phyloP scores from a whole-genome alignment of 2,329 filamentous ascomycete species.

The Pseudogymnoascus sp. region DNA sequence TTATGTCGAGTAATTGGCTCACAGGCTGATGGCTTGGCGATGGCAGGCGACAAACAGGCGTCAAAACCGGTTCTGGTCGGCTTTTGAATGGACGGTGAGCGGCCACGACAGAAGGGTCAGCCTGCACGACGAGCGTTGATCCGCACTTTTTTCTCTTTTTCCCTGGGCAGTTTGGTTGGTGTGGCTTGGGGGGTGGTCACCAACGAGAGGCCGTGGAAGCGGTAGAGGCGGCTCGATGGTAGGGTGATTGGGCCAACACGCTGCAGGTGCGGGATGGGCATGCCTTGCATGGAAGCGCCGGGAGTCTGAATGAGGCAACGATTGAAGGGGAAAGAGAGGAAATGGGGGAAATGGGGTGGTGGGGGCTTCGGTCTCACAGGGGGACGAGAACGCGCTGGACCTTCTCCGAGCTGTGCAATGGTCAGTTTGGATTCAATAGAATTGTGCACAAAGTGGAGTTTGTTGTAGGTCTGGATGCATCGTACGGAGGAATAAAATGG shows the following conservation, averaged over 20 bases:
- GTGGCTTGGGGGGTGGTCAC: neutral
- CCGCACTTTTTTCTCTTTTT: neutral
- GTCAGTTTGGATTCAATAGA: neutral
- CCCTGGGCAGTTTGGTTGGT: neutral
- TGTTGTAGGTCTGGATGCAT: neutral
- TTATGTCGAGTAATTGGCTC: neutral
- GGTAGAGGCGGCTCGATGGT: slow-evolving; percentile 6
- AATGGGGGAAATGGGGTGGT: neutral
- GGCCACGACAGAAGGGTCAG: slow-evolving; percentile 1
- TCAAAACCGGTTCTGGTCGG: slow-evolving; percentile 6
- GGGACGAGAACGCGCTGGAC: neutral
- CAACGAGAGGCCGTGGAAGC: slow-evolving; percentile 5
- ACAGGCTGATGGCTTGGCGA: neutral
- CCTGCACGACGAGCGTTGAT: neutral
- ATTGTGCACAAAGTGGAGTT: neutral
- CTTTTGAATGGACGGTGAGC: slow-evolving; percentile 4
- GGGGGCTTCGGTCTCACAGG: neutral
- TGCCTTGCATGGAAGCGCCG: slow-evolving; percentile 8
- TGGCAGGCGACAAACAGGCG: neutral
- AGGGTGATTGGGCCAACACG: neutral
- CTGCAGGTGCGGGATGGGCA: slow-evolving; percentile 2
- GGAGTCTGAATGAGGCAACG: slow-evolving; percentile 6
- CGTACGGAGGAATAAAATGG: neutral
- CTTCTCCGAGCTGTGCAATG: neutral
- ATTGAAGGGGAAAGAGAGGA: neutral